phyloP scores from a whole-genome alignment of 2,329 filamentous ascomycete genomes.

The Microsporum ferrugineum region DNA sequence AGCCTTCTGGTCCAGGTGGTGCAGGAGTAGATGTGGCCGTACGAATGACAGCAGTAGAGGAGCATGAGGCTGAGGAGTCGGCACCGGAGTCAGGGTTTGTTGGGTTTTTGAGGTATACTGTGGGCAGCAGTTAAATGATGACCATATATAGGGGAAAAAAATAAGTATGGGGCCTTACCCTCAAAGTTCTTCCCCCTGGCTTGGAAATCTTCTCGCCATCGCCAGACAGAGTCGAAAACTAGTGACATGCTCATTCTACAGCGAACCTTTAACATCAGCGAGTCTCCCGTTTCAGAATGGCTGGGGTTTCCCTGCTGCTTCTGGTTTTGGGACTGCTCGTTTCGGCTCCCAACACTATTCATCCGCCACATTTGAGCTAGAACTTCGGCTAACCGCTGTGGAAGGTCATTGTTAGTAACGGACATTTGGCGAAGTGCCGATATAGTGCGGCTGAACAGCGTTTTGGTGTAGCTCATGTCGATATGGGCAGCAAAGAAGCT shows the following conservation, averaged over 20 bases:
- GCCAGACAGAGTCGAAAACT: constrained; percentile 56
- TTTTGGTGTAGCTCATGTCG: constrained; percentile 45
- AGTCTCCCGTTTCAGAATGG: constrained; percentile 29
- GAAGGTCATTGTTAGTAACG: constrained; percentile 51
- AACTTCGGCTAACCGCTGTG: constrained; percentile 53
- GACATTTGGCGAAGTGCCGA: constrained; percentile 49
- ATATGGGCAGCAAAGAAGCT: constrained; percentile 50
- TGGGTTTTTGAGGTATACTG: constrained; percentile 66
- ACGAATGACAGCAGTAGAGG: constrained; percentile 39
- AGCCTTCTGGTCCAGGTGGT: constrained; percentile 22
- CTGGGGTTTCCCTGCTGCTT: constrained; percentile 16
- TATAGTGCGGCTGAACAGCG: constrained; percentile 49
- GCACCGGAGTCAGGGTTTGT: constrained; percentile 72
- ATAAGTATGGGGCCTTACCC: constrained; percentile 42
- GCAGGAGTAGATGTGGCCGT: constrained; percentile 22
- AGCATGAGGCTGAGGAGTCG: constrained; percentile 57
- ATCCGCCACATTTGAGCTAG: constrained; percentile 54
- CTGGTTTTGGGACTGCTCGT: background rate
- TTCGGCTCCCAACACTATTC: constrained; percentile 24
- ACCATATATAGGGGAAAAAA: constrained; percentile 19
- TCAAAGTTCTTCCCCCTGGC: constrained; percentile 60
- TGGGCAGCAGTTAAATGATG: constrained; percentile 20
- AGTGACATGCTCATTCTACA: constrained; percentile 58
- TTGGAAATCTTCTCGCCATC: constrained; percentile 56
- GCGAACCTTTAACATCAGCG: constrained; percentile 51